Conservation (phyloP, 305 asterid species). For the Solanum hybrid region DNA sequence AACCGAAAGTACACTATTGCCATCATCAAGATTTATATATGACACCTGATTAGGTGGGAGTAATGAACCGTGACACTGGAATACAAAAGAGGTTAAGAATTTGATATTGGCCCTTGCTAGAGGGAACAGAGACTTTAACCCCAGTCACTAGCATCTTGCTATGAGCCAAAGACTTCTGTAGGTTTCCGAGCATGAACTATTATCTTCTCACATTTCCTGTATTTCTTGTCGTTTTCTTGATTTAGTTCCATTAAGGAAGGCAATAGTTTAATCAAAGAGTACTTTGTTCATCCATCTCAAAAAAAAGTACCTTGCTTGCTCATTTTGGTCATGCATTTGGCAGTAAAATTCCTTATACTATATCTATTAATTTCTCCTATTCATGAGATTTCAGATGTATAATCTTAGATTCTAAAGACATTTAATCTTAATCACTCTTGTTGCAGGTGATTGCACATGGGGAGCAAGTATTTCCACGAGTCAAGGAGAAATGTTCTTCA, state of each 20-base stretch:
- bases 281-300: background rate
- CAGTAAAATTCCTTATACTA: background rate
- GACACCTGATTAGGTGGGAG: background rate
- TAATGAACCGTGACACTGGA: background rate
- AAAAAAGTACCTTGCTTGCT: background rate
- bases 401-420: background rate
- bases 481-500: conserved; percentile 73
- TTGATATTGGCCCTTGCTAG: background rate
- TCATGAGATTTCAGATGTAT: background rate
- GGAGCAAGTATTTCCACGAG: conserved; percentile 91
- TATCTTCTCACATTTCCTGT: background rate
- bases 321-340: background rate
- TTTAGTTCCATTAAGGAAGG: background rate
- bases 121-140: background rate
- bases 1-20: background rate
- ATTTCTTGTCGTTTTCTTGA: background rate
- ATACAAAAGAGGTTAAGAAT: background rate
- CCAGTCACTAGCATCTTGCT: background rate
- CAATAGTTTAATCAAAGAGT: background rate
- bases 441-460: conserved; percentile 82
- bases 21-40: background rate
- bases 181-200: background rate
- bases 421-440: background rate
- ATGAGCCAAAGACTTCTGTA: background rate
- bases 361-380: background rate